phyloP scores from a whole-genome alignment of 345 rosid species.

The Cardiospermum halicacabum region DNA sequence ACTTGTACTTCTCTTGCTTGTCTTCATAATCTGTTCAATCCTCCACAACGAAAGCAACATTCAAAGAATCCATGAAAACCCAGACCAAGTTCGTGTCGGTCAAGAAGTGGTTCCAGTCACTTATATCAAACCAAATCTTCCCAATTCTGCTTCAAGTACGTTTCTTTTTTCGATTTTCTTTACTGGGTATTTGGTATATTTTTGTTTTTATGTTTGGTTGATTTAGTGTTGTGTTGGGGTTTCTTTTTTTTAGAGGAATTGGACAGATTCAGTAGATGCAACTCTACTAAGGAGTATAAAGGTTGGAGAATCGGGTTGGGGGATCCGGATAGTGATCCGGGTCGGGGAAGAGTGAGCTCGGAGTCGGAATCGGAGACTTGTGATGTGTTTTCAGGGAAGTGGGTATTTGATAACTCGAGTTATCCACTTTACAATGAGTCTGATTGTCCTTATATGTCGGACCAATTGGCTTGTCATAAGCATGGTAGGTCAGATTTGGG shows the following conservation, averaged over 20 bases:
- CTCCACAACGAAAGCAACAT: conserved; percentile 59
- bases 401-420: conserved; percentile 76
- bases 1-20: conserved; percentile 37
- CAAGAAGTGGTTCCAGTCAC: conserved; percentile 19
- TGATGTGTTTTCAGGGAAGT: conserved; percentile 78
- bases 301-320: conserved; percentile 61
- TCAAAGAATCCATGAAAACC: conserved; percentile 43
- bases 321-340: conserved; percentile 23
- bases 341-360: conserved; percentile 24
- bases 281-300: conserved; percentile 58
- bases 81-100: conserved; percentile 17
- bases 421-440: conserved; percentile 82
- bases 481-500: conserved; percentile 86
- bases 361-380: conserved; percentile 44
- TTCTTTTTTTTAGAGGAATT: conserved; percentile 40
- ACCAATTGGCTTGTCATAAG: conserved; percentile 91
- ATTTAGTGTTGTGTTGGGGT: background rate
- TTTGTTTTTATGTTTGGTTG: background rate
- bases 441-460: conserved; percentile 94
- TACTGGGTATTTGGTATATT: background rate
- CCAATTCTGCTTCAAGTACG: conserved; percentile 37
- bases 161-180: background rate
- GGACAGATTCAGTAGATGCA: conserved; percentile 82
- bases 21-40: conserved; percentile 38
- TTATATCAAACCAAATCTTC: conserved; percentile 59